These are phyloP conservation scores for Vitis rupestris DNA, from an alignment of 164 flowering plant genomes.

Conservation along the genomic window DNA sequence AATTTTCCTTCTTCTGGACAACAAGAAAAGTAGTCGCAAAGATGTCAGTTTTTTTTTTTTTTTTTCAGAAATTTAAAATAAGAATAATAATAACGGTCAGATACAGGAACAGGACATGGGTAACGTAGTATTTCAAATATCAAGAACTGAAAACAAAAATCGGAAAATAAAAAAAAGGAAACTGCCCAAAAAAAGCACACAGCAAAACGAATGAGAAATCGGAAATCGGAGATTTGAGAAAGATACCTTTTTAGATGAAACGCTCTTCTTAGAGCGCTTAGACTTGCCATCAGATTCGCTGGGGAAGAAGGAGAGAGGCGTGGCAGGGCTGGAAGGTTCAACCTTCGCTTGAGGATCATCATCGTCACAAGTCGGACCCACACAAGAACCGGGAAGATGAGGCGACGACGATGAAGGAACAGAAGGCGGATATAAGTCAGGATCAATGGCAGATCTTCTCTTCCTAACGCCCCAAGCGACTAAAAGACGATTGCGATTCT, in stretches of 20 bases:
- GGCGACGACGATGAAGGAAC: no score
- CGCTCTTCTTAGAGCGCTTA: conserved; percentile 9
- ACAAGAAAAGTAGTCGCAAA: neutral
- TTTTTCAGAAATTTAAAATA: no score
- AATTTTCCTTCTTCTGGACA: conserved; percentile 33
- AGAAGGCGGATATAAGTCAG: neutral
- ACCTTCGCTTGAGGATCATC: neutral
- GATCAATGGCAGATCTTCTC: conserved; percentile 32
- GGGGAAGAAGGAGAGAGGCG: conserved; percentile 48
- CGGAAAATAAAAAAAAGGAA: neutral
- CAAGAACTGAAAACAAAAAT: neutral
- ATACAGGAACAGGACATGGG: no score
- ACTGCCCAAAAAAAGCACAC: neutral
- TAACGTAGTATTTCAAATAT: neutral
- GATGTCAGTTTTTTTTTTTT: neutral
- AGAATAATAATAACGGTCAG: no score
- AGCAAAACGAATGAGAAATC: neutral
- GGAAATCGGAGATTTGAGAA: neutral
- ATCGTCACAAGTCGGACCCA: neutral
- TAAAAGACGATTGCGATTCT: neutral
- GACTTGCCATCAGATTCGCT: conserved; percentile 44
- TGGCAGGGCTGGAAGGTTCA: conserved; percentile 31
- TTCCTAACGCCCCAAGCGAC: conserved; percentile 38
- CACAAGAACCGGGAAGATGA: no score
- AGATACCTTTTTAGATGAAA: conserved; percentile 29